Evolutionary conservation across 257 asterid genomes (phyloP).

Genomic region (Salvia miltiorrhiza): DNA sequence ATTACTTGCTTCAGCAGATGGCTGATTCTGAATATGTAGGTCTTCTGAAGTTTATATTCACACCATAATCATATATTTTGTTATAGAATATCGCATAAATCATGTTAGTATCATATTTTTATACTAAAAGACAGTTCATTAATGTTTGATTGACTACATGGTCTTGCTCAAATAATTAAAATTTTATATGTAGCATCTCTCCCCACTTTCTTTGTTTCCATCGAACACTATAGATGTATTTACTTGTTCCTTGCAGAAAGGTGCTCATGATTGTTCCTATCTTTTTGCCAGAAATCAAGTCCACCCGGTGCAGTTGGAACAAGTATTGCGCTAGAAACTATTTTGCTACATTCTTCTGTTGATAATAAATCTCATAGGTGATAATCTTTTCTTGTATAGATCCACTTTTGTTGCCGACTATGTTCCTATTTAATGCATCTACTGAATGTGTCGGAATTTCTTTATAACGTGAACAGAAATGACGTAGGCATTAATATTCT

Average conservation of each 20-base stretch:
- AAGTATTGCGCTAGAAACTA: constrained; percentile 91
- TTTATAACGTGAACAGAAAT: constrained; percentile 40
- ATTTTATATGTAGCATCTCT: background rate
- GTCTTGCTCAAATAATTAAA: too few relatives aligned
- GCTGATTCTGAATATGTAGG: constrained; percentile 66
- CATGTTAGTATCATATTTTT: too few relatives aligned
- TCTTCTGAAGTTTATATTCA: constrained; percentile 24
- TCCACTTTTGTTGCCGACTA: background rate
- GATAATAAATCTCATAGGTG: constrained; percentile 59
- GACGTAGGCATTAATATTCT: constrained; percentile 55
- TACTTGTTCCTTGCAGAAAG: background rate
- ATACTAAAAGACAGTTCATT: too few relatives aligned
- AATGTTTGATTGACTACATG: too few relatives aligned
- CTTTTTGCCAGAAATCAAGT: constrained; percentile 62
- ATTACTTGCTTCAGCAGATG: constrained; percentile 67
- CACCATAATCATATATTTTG: background rate
- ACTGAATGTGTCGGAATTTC: constrained; percentile 17
- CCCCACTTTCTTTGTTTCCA: background rate
- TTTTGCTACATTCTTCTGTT: constrained; percentile 56
- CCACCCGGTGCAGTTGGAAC: constrained; percentile 93
- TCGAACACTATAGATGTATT: background rate
- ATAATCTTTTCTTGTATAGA: constrained; percentile 6
- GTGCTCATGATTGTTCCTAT: constrained; percentile 23
- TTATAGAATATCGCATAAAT: background rate
- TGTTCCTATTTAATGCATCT: constrained; percentile 10